A percentile compares a stretch with the other conserved stretches of the same genome.
Evolutionary conservation across 441 rosid species (phyloP).

Genomic region (Syzygium syzygioides): DNA sequence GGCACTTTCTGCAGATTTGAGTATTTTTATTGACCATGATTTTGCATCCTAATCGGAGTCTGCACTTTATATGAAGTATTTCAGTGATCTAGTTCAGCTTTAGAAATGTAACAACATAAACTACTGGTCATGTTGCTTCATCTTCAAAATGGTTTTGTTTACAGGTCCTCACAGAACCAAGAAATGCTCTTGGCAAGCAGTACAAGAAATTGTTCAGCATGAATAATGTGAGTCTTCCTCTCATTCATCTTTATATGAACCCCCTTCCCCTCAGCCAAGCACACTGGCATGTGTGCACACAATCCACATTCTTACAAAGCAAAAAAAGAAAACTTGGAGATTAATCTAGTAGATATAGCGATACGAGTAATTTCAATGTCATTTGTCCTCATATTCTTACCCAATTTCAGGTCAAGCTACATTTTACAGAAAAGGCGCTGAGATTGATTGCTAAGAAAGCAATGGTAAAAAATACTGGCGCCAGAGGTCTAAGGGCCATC

Average conservation of each 20-base stretch:
- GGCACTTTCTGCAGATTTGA: neutral
- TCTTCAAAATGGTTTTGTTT: conserved; percentile 1
- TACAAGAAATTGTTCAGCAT: conserved; percentile 88
- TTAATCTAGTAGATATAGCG: neutral
- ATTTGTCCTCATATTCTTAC: neutral
- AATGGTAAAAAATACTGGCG: conserved; percentile 89
- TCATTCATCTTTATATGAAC: neutral
- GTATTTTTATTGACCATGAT: neutral
- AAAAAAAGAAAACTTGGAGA: neutral
- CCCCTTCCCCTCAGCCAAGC: neutral
- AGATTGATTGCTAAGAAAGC: conserved; percentile 72
- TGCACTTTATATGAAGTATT: neutral
- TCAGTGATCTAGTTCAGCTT: neutral
- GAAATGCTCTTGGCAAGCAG: conserved; percentile 92
- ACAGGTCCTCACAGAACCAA: conserved; percentile 88
- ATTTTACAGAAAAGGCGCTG: conserved; percentile 78
- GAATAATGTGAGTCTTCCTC: conserved; percentile 61
- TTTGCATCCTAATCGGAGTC: neutral
- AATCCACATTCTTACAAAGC: neutral
- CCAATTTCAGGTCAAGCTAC: conserved; percentile 72
- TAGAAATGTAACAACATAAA: neutral
- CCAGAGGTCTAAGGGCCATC: conserved; percentile 85
- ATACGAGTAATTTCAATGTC: neutral
- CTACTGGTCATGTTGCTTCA: neutral
- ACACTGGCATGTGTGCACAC: neutral